Percentiles rank a stretch among this genome's conserved stretches.
Conservation (phyloP, 441 rosid genomes). For the Euphorbia neoarborescens region DNA sequence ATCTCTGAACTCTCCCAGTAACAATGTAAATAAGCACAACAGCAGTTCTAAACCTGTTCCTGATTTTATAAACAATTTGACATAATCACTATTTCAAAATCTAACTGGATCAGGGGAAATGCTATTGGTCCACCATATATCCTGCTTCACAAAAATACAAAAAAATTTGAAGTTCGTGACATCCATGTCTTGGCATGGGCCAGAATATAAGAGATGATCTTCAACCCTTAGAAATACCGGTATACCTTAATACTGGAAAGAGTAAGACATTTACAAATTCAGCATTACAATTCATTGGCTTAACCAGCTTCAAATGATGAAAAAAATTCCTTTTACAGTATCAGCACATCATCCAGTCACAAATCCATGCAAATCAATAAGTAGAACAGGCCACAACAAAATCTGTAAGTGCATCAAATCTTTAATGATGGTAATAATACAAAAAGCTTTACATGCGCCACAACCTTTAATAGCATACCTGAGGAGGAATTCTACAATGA, state of each 20-base stretch:
- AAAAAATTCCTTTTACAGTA: neutral
- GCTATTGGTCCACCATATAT: neutral
- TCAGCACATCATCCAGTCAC: no score
- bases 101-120: neutral
- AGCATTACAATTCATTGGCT: neutral
- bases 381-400: neutral
- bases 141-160: neutral
- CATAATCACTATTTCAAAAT: neutral
- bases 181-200: neutral
- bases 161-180: neutral
- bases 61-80: neutral
- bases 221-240: neutral
- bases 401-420: neutral
- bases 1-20: neutral
- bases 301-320: neutral
- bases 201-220: neutral
- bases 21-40: neutral
- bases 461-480: slow-evolving; percentile 42
- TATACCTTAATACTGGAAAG: neutral
- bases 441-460: neutral
- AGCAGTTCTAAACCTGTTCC: neutral
- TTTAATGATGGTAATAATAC: neutral
- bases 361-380: neutral
- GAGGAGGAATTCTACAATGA: slow-evolving; percentile 77
- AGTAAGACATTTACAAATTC: neutral